A percentile compares a stretch with the other conserved stretches of the same genome.
Conservation (phyloP, 176 grass and related monocot species). For the Cymbopogon citratus region DNA sequence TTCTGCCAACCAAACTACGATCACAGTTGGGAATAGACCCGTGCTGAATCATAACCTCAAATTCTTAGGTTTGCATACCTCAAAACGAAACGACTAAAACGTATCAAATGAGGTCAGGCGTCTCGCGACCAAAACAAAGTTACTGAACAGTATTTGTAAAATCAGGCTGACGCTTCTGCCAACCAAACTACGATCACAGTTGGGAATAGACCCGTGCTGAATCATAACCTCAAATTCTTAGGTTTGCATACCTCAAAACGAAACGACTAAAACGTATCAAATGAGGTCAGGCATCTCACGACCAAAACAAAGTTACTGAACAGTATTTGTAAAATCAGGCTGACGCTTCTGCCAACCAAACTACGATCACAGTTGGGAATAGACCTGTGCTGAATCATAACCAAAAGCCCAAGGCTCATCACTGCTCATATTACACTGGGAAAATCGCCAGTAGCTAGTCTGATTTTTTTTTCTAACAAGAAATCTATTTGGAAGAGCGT, state of each 20-base stretch:
- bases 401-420: neutral
- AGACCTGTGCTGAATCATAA: neutral
- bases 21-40: too few species aligned
- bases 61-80: too few species aligned
- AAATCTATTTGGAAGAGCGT: constrained; percentile 46
- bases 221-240: too few species aligned
- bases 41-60: too few species aligned
- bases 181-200: neutral
- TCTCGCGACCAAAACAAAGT: neutral
- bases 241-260: too few species aligned
- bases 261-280: neutral
- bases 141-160: neutral
- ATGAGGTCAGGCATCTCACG: neutral
- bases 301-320: neutral
- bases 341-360: neutral
- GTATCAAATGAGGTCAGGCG: neutral
- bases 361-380: neutral
- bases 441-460: neutral
- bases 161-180: neutral
- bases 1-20: too few species aligned
- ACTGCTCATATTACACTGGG: neutral
- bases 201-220: neutral
- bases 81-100: neutral
- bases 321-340: neutral
- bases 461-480: neutral